Conservation (phyloP, 108 stramenopile genomes). For the Conticribra weissflogii region DNA sequence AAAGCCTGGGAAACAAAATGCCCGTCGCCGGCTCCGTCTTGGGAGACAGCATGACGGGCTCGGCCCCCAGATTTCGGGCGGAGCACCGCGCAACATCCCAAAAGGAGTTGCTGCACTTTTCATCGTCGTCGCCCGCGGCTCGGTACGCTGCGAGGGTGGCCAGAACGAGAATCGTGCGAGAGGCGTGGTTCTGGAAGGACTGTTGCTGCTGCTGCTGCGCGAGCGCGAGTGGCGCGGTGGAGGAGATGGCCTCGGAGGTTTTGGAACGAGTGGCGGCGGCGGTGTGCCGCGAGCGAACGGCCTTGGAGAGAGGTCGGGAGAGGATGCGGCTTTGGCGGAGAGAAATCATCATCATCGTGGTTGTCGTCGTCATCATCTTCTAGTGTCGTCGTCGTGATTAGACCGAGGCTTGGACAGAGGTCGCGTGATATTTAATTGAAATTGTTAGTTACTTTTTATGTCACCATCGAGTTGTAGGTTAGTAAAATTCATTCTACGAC, state of each 20-base stretch:
- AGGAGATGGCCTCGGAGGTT: background rate
- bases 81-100: constrained; percentile 15
- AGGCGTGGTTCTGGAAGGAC: background rate
- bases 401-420: too few species aligned
- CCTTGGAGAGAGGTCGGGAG: background rate
- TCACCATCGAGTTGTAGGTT: too few species aligned
- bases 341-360: too few species aligned
- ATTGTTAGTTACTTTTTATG: too few species aligned
- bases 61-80: constrained; percentile 45
- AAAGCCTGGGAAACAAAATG: constrained; percentile 78
- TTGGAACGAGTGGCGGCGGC: background rate
- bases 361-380: too few species aligned
- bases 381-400: too few species aligned
- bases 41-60: constrained; percentile 61
- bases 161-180: constrained; percentile 9
- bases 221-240: background rate
- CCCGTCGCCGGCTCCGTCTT: constrained; percentile 76
- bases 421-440: too few species aligned
- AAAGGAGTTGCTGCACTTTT: too few species aligned
- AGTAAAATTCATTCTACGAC: too few species aligned
- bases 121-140: background rate
- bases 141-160: constrained; percentile 2
- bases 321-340: background rate
- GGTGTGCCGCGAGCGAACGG: background rate
- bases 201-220: background rate